A percentile compares a stretch with the other conserved stretches of the same genome.
These are phyloP conservation scores for Groenewaldozyma auringiensis DNA, from an alignment of 1,139 yeast species.

Conservation along the genomic window DNA sequence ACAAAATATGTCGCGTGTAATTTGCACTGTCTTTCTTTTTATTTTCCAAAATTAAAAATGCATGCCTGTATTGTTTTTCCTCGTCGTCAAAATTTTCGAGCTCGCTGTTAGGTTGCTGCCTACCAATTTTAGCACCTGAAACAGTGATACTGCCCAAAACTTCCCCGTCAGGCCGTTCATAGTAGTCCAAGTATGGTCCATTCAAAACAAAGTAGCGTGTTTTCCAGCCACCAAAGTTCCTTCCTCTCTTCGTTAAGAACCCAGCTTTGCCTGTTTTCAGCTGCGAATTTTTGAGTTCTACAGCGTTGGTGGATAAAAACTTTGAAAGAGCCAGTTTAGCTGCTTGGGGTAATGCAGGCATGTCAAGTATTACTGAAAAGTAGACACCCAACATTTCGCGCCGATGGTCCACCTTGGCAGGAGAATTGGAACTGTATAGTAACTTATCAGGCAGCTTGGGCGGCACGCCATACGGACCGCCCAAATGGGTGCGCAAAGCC, in stretches of 20 bases:
- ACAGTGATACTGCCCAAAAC: conserved; percentile 52
- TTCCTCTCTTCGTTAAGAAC: conserved; percentile 54
- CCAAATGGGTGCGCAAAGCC: conserved; percentile 41
- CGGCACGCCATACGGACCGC: conserved; percentile 48
- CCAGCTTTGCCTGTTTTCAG: conserved; percentile 46
- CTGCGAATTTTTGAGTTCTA: conserved; percentile 41
- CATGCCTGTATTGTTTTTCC: conserved; percentile 58
- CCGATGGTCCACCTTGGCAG: conserved; percentile 58
- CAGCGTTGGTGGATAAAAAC: conserved; percentile 61
- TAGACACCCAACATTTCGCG: conserved; percentile 50
- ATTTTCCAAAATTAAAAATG: conserved; percentile 63
- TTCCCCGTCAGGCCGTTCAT: conserved; percentile 54
- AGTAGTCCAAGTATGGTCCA: conserved; percentile 53
- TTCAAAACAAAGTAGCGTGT: conserved; percentile 66
- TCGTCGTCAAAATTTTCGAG: conserved; percentile 44
- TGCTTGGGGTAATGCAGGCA: conserved; percentile 51
- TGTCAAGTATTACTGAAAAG: conserved; percentile 48
- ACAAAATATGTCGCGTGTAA: conserved; percentile 56
- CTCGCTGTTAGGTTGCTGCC: conserved; percentile 34
- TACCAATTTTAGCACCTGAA: conserved; percentile 55
- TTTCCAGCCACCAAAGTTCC: conserved; percentile 62
- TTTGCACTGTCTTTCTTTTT: conserved; percentile 44
- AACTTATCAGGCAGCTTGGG: conserved; percentile 49
- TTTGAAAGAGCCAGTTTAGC: conserved; percentile 51
- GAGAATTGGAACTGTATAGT: conserved; percentile 50